Evolutionary conservation across 2,329 filamentous ascomycete genomes (phyloP).

Genomic region (Fusarium mexicanum): DNA sequence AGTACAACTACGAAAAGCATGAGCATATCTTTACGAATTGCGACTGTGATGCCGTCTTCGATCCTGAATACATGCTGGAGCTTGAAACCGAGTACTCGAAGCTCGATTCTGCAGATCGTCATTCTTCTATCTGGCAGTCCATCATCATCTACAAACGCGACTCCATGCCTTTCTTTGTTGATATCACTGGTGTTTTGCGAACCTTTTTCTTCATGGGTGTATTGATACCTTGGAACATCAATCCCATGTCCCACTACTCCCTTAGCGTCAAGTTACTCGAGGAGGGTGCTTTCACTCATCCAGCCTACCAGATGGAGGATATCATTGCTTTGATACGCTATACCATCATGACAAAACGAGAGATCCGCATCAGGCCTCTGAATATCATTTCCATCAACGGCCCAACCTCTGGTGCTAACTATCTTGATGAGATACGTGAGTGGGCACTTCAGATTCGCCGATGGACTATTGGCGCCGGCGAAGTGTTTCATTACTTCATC

Average conservation of each 20-base stretch:
- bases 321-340: slow-evolving; percentile 32
- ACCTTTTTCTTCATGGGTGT: slow-evolving; percentile 42
- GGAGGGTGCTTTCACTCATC: slow-evolving; percentile 28
- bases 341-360: slow-evolving; percentile 22
- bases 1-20: slow-evolving; percentile 32
- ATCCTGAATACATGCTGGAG: slow-evolving; percentile 37
- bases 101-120: slow-evolving; percentile 23
- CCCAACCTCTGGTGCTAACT: slow-evolving; percentile 27
- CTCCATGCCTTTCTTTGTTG: slow-evolving; percentile 40
- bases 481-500: slow-evolving; percentile 36
- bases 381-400: slow-evolving; percentile 34
- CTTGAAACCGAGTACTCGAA: slow-evolving; percentile 23
- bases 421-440: slow-evolving; percentile 23
- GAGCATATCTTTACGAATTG: slow-evolving; percentile 41
- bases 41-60: slow-evolving; percentile 39
- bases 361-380: slow-evolving; percentile 24
- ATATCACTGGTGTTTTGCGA: slow-evolving; percentile 37
- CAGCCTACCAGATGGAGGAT: slow-evolving; percentile 32
- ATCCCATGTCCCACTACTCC: slow-evolving; percentile 33
- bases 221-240: slow-evolving; percentile 37
- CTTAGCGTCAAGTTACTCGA: slow-evolving; percentile 25
- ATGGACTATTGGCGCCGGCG: slow-evolving; percentile 33
- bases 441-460: slow-evolving; percentile 30
- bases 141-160: slow-evolving; percentile 39
- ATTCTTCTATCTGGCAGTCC: slow-evolving; percentile 41